phyloP scores from a whole-genome alignment of 2,329 filamentous ascomycete genomes.

The Tolypocladium ophioglossoides region DNA sequence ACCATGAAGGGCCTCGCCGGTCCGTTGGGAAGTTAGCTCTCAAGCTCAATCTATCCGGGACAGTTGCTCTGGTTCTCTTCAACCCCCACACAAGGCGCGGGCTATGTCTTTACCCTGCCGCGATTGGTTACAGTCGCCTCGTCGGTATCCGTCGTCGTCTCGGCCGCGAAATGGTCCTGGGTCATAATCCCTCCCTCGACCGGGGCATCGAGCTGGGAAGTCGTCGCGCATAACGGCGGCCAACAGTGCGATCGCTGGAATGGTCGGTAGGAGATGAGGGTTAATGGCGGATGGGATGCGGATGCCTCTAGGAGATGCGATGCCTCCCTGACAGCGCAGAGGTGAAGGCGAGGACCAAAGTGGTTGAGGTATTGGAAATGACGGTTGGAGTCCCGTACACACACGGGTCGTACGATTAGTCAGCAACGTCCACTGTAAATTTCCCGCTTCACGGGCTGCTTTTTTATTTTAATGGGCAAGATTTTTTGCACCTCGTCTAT shows the following conservation, averaged over 20 bases:
- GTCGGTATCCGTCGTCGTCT: conserved; percentile 17
- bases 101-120: conserved; percentile 38
- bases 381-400: not conserved
- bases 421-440: too few species aligned
- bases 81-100: conserved; percentile 18
- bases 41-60: conserved; percentile 21
- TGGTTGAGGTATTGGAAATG: not conserved
- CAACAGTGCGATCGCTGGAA: conserved; percentile 8
- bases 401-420: too few species aligned
- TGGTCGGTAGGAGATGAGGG: not conserved
- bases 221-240: conserved; percentile 33
- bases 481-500: too few species aligned
- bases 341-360: not conserved
- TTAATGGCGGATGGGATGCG: not conserved
- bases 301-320: not conserved
- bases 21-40: conserved; percentile 35
- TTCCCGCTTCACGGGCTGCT: too few species aligned
- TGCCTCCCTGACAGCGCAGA: not conserved
- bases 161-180: conserved; percentile 5
- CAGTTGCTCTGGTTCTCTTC: conserved; percentile 3
- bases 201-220: conserved; percentile 20
- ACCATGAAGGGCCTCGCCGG: conserved; percentile 32
- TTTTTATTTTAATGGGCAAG: too few species aligned
- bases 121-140: conserved; percentile 33
- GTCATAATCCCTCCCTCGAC: conserved; percentile 12